Base-by-base conservation (phyloP, 345 rosid genomes). In the Populus pruinosa region DNA sequence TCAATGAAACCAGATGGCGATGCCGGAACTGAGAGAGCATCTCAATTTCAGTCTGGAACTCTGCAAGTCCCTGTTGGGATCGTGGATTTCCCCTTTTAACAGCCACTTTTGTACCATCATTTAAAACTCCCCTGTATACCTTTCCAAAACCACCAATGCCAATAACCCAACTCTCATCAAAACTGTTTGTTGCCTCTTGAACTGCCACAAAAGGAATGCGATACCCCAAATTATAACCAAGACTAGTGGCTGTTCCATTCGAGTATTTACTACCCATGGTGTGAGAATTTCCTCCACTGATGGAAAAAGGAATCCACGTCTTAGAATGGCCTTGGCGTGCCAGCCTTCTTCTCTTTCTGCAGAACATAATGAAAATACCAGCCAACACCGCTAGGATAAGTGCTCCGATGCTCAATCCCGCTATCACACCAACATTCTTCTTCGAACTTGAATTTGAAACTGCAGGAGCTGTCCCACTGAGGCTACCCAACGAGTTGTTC, bases 111-210 rank as follows among this genome's bases (percentile, higher is more conserved):
- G 77, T 79, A 25, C 79, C 76, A 23, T 78, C 79, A 62, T 70
- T 78, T 21, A 70, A 18, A 47, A 25, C 59, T 38, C 84, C 85
- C 70, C 75, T 79, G 66, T 76, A 83, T 23, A 83, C 85, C 59
- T 83, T 83, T 18, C 85, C 85, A 69, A 83, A 83, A 20, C 85
- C 85, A 31, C 85, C 85, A 35, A 83, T 79, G 14, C 83, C 85
- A 56, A 83, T 83, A 63, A 83, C 80, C 82, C 72, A 76, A 41
- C 63, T 72, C 79, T 83, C 82, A 14, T 83, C 85, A 36, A 83
- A 83, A 78, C 73, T 83, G 47, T 76, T 79, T n/a, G 85, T 83
- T 17, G 85, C 85, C 49, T 83, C 82, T 55, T 79, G 80, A 67
- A 79, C 78, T 61, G 77, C 82, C 18, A 56, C 75, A 29, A 83